These are phyloP conservation scores for Exophiala dermatitidis DNA, from an alignment of 2,329 filamentous ascomycete species.

Conservation along the genomic window DNA sequence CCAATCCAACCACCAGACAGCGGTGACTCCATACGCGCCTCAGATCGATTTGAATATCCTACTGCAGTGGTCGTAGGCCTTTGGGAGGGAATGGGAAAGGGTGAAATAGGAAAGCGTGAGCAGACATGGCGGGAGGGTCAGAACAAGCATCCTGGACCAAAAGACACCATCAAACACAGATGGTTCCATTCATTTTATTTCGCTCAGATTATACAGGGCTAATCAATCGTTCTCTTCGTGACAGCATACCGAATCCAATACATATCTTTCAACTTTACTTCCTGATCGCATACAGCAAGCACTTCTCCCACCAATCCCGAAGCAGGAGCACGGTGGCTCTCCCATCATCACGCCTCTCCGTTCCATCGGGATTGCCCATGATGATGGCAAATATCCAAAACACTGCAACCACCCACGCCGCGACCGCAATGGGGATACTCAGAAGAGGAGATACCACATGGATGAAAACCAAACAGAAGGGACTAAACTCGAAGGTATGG, in stretches of 20 bases:
- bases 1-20: too few species aligned
- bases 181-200: too few species aligned
- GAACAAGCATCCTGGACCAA: too few species aligned
- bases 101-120: too few species aligned
- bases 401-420: slow-evolving; percentile 52
- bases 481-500: slow-evolving; percentile 31
- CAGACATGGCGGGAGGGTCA: too few species aligned
- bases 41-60: too few species aligned
- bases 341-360: slow-evolving; percentile 54
- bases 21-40: too few species aligned
- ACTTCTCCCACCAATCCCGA: slow-evolving; percentile 54
- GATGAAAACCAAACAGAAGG: slow-evolving; percentile 44
- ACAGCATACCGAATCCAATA: background rate
- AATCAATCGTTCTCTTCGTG: slow-evolving; percentile 10
- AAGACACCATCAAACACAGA: too few species aligned
- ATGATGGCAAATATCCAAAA: slow-evolving; percentile 58
- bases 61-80: too few species aligned
- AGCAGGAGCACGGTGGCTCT: slow-evolving; percentile 53
- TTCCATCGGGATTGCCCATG: slow-evolving; percentile 55
- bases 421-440: slow-evolving; percentile 49
- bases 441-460: slow-evolving; percentile 51
- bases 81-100: too few species aligned
- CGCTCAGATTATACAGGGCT: background rate
- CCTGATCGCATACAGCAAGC: slow-evolving; percentile 41
- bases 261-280: slow-evolving; percentile 10